Evolutionary conservation across 1,284 basidiomycete genomes (phyloP), one percentile per base, ranked within the genome.

Genomic region (Rhodofomes roseus): DNA sequence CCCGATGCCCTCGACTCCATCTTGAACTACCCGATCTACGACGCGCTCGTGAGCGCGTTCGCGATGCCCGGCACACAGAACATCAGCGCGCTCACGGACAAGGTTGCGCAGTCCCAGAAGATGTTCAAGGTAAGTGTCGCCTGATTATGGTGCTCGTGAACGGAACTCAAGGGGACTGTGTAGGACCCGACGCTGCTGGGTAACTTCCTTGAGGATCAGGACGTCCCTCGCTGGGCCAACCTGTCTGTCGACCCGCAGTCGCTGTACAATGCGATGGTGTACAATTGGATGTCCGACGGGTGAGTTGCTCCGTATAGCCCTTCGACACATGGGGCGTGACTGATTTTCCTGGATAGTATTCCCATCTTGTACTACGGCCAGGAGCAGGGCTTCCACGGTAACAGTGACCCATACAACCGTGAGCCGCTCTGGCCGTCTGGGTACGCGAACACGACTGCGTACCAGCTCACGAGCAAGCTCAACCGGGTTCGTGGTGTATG

Each of bases 351-450:
- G 12, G 18, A 77, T 59, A 83, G 82, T 25, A 79, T 84, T 57
- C 84, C 84, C 0, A 80, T 85, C 58, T 66, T 83, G 8, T 85
- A 85, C 67, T 81, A 81, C 62, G 83, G 83, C 4, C 79, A 81
- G 62, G 83, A 84, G 66, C 76, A 83, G 69, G 77, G 77, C 20
- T 78, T 81, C 67, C 68, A 66, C 23, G 81, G 82, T 11, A 77
- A 66, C 50, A 61, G 67, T 12, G 72, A 75, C 57, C 68, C 67
- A 83, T 83, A 80, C 68, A 93, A 93, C 70, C 85, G 92, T 62
- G 88, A 88, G 67, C 83, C 91, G 0, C 76, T 94, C 12, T 94
- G 91, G 92, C 77, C 86, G 2, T 85, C 87, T 2, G 73, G 76
- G n/a, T 91, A 91, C 67, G 73, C 77, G 29, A 83, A 86, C 63